Evolutionary conservation across 1,139 yeast genomes (phyloP).

Genomic region (Saccharomyces pastorianus): DNA sequence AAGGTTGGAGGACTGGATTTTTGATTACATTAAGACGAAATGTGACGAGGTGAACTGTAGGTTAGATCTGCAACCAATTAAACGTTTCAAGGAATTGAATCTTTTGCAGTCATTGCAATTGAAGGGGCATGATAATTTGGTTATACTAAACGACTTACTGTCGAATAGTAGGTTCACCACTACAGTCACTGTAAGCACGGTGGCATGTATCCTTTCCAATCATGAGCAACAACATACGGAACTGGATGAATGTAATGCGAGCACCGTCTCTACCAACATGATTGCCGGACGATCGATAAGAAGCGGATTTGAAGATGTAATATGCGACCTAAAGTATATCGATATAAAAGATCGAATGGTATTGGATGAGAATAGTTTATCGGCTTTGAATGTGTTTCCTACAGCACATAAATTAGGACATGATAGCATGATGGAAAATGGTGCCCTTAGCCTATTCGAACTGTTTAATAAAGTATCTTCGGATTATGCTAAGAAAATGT

Average conservation of each 20-base stretch:
- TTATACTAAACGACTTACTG: conserved; percentile 7
- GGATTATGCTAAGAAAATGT: conserved; percentile 27
- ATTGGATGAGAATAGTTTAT: conserved; percentile 34
- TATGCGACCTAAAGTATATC: background rate
- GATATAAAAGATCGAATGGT: conserved; percentile 22
- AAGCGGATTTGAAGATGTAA: background rate
- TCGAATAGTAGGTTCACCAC: background rate
- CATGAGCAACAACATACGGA: conserved; percentile 1
- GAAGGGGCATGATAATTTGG: conserved; percentile 2
- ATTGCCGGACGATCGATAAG: background rate
- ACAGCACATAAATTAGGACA: conserved; percentile 8
- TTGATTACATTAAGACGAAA: conserved; percentile 4
- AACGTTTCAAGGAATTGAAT: conserved; percentile 7
- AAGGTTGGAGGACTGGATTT: conserved; percentile 11
- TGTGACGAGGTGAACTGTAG: conserved; percentile 8
- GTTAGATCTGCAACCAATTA: conserved; percentile 10
- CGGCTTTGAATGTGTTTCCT: conserved; percentile 31
- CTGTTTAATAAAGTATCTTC: conserved; percentile 30
- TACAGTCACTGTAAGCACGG: conserved; percentile 7
- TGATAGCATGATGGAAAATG: conserved; percentile 12
- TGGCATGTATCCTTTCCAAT: conserved; percentile 8
- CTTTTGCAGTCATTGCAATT: conserved; percentile 2
- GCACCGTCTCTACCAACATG: background rate
- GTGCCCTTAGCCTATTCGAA: conserved; percentile 22
- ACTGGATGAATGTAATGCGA: background rate